phyloP scores from a whole-genome alignment of 176 grass and related monocot genomes.

The Elaeis guineensis region DNA sequence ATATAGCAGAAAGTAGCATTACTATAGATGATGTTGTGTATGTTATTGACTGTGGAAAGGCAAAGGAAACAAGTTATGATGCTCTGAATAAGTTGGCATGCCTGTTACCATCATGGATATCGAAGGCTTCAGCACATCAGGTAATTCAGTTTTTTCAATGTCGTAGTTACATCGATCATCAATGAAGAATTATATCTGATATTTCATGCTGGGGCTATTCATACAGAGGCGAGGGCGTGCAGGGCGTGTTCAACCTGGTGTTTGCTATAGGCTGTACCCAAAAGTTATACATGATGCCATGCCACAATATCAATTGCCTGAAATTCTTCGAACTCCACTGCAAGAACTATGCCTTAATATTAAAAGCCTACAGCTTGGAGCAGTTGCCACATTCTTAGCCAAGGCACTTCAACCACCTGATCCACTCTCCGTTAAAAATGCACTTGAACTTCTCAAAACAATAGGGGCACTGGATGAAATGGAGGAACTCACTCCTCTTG shows the following conservation, averaged over 20 bases:
- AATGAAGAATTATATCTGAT: conserved; percentile 1
- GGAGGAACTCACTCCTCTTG: conserved; percentile 87
- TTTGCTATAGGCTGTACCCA: conserved; percentile 89
- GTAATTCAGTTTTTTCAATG: conserved; percentile 23
- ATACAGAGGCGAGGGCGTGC: conserved; percentile 84
- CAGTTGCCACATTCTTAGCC: conserved; percentile 63
- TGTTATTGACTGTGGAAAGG: conserved; percentile 96
- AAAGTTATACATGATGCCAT: conserved; percentile 83
- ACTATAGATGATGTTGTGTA: conserved; percentile 98
- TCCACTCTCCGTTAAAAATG: conserved; percentile 83
- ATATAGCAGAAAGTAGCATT: conserved; percentile 96
- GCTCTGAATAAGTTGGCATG: conserved; percentile 93
- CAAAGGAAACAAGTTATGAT: conserved; percentile 98
- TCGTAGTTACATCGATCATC: background rate
- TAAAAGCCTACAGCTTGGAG: conserved; percentile 83
- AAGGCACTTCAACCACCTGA: conserved; percentile 91
- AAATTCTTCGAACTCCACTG: conserved; percentile 95
- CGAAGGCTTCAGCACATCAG: conserved; percentile 96
- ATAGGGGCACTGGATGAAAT: conserved; percentile 76
- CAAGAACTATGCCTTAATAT: conserved; percentile 96
- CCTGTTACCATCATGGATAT: conserved; percentile 94
- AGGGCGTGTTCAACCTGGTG: conserved; percentile 75
- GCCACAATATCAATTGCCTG: conserved; percentile 87
- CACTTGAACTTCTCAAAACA: conserved; percentile 82
- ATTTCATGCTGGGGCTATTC: background rate